Conservation (phyloP, 2,329 filamentous ascomycete genomes). For the Alternaria gansuensis region DNA sequence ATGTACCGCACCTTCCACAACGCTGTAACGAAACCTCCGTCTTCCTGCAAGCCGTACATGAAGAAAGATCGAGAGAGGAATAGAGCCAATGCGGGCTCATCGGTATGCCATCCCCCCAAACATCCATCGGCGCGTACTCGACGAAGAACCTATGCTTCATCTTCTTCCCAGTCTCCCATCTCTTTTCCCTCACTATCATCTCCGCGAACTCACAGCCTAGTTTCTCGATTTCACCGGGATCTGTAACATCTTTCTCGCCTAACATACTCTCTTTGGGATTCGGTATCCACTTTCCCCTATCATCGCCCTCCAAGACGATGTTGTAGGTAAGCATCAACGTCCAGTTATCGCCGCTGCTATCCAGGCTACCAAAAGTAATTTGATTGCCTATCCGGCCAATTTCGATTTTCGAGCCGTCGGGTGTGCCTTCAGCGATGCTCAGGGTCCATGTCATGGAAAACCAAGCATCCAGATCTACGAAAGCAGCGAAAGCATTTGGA, state of each 20-base stretch:
- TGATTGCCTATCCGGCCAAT: conserved; percentile 37
- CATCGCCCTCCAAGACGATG: conserved; percentile 5
- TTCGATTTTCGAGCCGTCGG: conserved; percentile 27
- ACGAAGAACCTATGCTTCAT: conserved; percentile 31
- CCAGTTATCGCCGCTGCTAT: conserved; percentile 31
- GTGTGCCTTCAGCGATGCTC: conserved; percentile 17
- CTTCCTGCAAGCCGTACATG: conserved; percentile 28
- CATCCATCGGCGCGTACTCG: conserved; percentile 40
- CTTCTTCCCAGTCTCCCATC: conserved; percentile 31
- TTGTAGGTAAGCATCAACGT: conserved; percentile 36
- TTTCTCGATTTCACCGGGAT: conserved; percentile 20
- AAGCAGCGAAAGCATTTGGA: conserved; percentile 28
- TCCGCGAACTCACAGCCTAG: conserved; percentile 13
- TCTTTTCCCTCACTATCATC: conserved; percentile 12
- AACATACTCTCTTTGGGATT: conserved; percentile 36
- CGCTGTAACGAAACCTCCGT: conserved; percentile 20
- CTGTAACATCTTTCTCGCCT: conserved; percentile 26
- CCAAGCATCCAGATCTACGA: conserved; percentile 39
- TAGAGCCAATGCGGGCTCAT: conserved; percentile 40
- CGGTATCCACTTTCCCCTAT: conserved; percentile 30
- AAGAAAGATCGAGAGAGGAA: conserved; percentile 15
- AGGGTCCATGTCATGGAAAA: conserved; percentile 36
- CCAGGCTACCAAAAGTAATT: conserved; percentile 35
- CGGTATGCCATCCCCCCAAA: conserved; percentile 37
- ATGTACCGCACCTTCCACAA: conserved; percentile 36